Evolutionary conservation across 2,329 filamentous ascomycete genomes (phyloP), one percentile per base, ranked within the genome.

Genomic region (Alternaria novae-zelandiae): DNA sequence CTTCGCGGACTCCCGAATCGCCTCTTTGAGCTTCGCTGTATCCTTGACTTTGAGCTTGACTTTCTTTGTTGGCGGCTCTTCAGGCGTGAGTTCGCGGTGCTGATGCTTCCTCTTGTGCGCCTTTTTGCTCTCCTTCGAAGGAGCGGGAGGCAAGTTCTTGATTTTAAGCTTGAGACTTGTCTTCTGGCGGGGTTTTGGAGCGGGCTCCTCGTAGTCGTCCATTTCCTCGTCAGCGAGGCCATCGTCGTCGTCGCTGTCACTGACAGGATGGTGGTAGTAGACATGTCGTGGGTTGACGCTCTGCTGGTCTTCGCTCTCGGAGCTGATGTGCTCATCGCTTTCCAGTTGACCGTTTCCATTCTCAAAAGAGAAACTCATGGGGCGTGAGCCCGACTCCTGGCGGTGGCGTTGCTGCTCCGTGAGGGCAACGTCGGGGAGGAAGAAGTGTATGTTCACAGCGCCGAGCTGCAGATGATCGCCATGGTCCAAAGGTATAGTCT

Each of bases 331-430:
- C 44, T 75, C 80, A 62, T 87, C 85, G 32, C 84, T 87, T 61
- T 78, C 85, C 80, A 66, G 86, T 61, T 86, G 83, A 44, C 87
- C 86, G 63, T 87, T 84, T 0, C 86, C 85, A 73, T 87, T 86
- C 72, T 91, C 89, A 70, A 92, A 92, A 59, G 90, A 89, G 65
- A 92, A 90, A 76, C 89, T 92, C 89, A 92, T 92, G 67, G 89
- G 83, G 65, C 84, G 85, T 41, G 74, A 82, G 28, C 82, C 81
- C 5, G 80, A 79, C 54, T 88, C 86, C 57, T 87, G 85, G 17
- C 84, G 77, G 26, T 83, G 81, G 2, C 82, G 80, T 54, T 81
- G 76, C 53, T 87, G 83, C 66, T 90, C 87, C 6, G 86, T 76
- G 28, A 78, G 67, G 3, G 74, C 75, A 10, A 77, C 70, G 47